Evolutionary conservation across 2,329 filamentous ascomycete genomes (phyloP), one percentile per base, ranked within the genome.

Genomic region (Aspergillus sp.): DNA sequence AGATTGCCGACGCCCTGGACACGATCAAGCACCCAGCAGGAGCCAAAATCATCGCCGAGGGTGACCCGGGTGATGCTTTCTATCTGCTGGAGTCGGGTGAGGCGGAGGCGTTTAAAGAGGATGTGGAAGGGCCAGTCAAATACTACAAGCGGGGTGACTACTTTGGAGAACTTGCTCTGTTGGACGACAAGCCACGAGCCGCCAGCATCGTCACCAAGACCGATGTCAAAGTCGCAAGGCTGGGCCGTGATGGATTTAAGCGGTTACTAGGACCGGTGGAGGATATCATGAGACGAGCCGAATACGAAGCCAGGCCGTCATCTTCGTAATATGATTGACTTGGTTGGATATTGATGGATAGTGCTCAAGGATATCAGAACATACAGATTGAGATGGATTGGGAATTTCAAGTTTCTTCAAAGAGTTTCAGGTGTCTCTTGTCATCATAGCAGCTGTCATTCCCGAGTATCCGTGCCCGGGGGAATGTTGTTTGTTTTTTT

Each of bases 1-100:
- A 98, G 76, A 96, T 98, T 65, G 91, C 93, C 48, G 93, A 97
- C 69, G 91, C 93, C 2, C 76, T 98, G 44, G 90, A 97, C 66
- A 93, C 90, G 7, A 82, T 85, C 65, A 96, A 95, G 61, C 95
- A 85, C 64, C 78, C 85, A 0, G 72, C 83, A 6, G 88, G 88
- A 19, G 80, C 83, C n/a, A 79, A 79, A 40, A 95, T 98, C 63
- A 97, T 98, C 69, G 77, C 75, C 46, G 89, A 97, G 68, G 93
- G 93, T 41, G 93, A 97, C 63, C 86, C 85, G 0, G 93, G 93
- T 43, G 83, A 94, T 61, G 85, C 88, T 1, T 97, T 98, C 70
- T 98, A 87, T 69, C 81, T 97, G 36, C 75, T 97, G 38, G 93
- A 96, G 68, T 80, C 78, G 28, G 93, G 93, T 33, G 84, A 91